Conservation (phyloP, 2,329 filamentous ascomycete species). For the Hymenoscyphus fraxineus region DNA sequence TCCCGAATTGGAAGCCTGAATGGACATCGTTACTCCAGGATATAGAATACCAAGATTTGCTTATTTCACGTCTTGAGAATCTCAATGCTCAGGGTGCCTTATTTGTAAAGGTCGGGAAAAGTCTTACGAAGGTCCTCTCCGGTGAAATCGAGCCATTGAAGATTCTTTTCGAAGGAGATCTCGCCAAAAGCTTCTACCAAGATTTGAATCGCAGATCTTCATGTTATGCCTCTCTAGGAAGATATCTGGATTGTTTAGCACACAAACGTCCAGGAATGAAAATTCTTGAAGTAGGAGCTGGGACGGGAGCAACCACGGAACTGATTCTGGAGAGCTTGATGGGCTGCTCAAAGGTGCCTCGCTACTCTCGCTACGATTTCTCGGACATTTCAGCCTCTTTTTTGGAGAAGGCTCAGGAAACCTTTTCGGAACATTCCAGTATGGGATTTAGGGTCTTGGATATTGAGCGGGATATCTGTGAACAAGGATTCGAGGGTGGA, state of each 20-base stretch:
- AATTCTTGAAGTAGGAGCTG: slow-evolving; percentile 24
- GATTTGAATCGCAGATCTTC: not conserved
- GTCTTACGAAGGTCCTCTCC: not conserved
- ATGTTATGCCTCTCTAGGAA: not conserved
- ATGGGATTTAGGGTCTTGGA: slow-evolving; percentile 3
- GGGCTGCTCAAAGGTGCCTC: too few species aligned
- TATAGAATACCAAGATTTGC: too few species aligned
- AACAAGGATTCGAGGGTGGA: slow-evolving; percentile 35
- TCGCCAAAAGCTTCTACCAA: not conserved
- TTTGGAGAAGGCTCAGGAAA: not conserved
- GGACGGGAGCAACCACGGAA: not conserved
- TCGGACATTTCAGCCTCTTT: not conserved
- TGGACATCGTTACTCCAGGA: too few species aligned
- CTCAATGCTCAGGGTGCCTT: too few species aligned
- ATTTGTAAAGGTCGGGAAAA: not conserved
- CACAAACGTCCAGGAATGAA: slow-evolving; percentile 24
- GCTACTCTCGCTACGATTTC: slow-evolving; percentile 7
- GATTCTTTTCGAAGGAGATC: not conserved
- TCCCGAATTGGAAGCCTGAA: too few species aligned
- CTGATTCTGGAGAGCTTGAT: too few species aligned
- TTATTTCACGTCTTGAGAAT: too few species aligned
- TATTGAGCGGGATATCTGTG: slow-evolving; percentile 2
- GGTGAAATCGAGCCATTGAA: not conserved
- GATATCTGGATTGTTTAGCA: slow-evolving; percentile 5
- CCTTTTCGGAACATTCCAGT: not conserved